Base-by-base conservation (phyloP, 1,284 basidiomycete species). In the Sanguinoderma infundibulare region DNA sequence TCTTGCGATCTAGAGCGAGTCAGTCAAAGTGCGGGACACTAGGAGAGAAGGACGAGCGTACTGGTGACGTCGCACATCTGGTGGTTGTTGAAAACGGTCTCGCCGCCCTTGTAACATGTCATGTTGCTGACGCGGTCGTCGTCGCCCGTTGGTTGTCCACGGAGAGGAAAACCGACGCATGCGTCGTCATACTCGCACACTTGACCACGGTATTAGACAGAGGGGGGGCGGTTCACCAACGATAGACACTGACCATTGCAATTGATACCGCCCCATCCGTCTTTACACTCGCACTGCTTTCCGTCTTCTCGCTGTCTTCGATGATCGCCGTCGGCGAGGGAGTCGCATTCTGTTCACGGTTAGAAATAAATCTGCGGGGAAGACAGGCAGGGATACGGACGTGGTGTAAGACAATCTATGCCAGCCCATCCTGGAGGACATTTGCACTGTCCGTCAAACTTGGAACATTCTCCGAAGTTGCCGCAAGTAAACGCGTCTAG, bases 11-110 rank as follows among this genome's bases (percentile, higher is more conserved):
- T 94, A n/a, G 15, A n/a, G 12, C 2, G 5, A n/a, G 24, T 54
- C 17, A 57, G 63, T 7, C 17, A 24, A 14, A 3, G 15, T 30
- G 28, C 3, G 7, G 2, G 8, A 34, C 12, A 10, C 1, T 10
- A 14, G 8, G 30, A 4, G 28, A 28, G 15, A 6, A 35, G 0
- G 34, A 54, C 17, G 51, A 17, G 80, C 92, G 70, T 72, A 96
- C 94, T 98, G 15, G 96, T 98, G 30, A 99, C 96, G 73, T 98
- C 89, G 79, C 97, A 99, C 87, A 98, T 94, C 75, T 99, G 97
- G 75, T 96, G 95, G 70, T 96, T 96, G 74, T 87, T 90, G 76
- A 94, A 91, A 15, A 99, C 91, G 0, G 95, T 95, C 70, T 92
- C 86, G 14, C 97, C 97, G 47, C 92, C 94, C 59, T 84, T 91